Percentiles rank a stretch among this genome's conserved stretches.
Evolutionary conservation across 768 basidiomycete species (phyloP).

Genomic region (Boletus reticuloceps): DNA sequence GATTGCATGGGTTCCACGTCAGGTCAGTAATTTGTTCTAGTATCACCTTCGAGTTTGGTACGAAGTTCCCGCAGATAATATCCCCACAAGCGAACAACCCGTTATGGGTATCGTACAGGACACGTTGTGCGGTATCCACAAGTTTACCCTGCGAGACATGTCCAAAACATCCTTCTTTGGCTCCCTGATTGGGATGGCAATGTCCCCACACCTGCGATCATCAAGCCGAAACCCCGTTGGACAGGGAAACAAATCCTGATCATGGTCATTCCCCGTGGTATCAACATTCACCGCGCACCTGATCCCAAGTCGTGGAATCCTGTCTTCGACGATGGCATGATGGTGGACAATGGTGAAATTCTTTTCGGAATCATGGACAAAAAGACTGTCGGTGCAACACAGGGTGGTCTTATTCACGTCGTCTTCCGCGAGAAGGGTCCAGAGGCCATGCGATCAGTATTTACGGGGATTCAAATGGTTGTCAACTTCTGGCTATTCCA

Average conservation of each 20-base stretch:
- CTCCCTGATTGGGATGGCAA: conserved; percentile 96
- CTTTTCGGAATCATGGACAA: conserved; percentile 95
- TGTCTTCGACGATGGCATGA: conserved; percentile 88
- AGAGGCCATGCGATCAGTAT: conserved; percentile 83
- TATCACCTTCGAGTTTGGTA: neutral
- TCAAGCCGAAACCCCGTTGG: too few relatives aligned
- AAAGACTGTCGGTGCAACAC: conserved; percentile 93
- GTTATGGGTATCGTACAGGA: conserved; percentile 99
- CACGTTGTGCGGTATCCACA: conserved; percentile 94
- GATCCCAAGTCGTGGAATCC: conserved; percentile 80
- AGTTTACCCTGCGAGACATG: conserved; percentile 94
- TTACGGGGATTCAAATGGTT: conserved; percentile 93
- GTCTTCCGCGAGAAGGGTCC: conserved; percentile 98
- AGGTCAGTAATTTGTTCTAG: conserved; percentile 47
- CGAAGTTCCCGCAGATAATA: conserved; percentile 65
- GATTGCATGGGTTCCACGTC: conserved; percentile 97
- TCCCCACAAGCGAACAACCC: conserved; percentile 98
- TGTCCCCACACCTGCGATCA: conserved; percentile 88
- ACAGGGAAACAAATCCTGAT: too few relatives aligned
- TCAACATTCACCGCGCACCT: conserved; percentile 84
- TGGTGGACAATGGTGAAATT: conserved; percentile 96
- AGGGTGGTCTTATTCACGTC: conserved; percentile 93
- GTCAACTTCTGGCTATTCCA: conserved; percentile 99
- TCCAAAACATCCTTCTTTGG: conserved; percentile 98
- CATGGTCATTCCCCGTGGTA: conserved; percentile 89